phyloP scores from a whole-genome alignment of 805 yeast genomes.

The Pichia cabralensis region DNA sequence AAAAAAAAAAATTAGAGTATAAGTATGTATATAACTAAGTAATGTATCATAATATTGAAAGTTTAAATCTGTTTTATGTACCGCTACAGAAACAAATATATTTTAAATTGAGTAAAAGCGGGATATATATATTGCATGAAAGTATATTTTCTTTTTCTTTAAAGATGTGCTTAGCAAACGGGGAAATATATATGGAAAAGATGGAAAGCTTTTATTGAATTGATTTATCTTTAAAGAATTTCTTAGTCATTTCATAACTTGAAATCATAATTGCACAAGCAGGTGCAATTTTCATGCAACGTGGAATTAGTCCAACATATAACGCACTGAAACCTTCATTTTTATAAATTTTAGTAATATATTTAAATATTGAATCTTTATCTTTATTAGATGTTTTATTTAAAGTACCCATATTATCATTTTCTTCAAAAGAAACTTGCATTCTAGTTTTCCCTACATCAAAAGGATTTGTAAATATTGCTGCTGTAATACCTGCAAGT shows the following conservation, averaged over 20 bases:
- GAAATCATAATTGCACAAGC: slow-evolving; percentile 98
- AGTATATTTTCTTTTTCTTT: no score
- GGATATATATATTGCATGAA: no score
- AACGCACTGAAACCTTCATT: slow-evolving; percentile 76
- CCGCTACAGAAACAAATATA: no score
- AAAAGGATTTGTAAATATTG: slow-evolving; percentile 84
- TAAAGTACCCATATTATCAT: slow-evolving; percentile 8
- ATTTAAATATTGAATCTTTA: slow-evolving; percentile 54
- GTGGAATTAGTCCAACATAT: slow-evolving; percentile 80
- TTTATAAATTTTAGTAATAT: slow-evolving; percentile 49
- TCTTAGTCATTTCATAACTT: slow-evolving; percentile 82
- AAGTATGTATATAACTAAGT: no score
- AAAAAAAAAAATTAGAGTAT: no score
- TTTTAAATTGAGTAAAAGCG: no score
- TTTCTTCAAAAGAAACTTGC: slow-evolving; percentile 47
- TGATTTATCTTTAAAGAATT: slow-evolving; percentile 29
- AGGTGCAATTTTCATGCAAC: slow-evolving; percentile 88
- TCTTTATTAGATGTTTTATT: slow-evolving; percentile 8
- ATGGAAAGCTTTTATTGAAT: no score
- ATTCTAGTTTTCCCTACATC: slow-evolving; percentile 94
- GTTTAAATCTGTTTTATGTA: no score
- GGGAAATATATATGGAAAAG: no score
- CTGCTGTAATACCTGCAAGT: slow-evolving; percentile 75
- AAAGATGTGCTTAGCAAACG: no score
- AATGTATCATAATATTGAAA: no score